Conservation (phyloP, 345 rosid genomes). For the Populus tremula region DNA sequence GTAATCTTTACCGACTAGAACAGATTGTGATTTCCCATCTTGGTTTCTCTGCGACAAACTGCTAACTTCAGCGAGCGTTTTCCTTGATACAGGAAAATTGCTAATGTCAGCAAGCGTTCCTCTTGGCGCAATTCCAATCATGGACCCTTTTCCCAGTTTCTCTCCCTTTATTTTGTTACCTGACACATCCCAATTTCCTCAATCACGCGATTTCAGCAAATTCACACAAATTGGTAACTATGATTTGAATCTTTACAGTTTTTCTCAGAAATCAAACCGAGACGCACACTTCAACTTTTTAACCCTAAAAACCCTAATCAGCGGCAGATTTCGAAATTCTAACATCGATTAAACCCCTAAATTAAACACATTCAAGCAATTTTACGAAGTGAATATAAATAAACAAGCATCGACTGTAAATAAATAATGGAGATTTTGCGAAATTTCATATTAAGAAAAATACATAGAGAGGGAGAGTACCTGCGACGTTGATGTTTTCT, state of each 20-base stretch:
- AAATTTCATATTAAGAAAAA: neutral
- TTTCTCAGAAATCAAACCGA: neutral
- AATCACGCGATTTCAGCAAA: neutral
- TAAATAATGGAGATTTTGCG: neutral
- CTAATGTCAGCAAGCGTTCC: slow-evolving; percentile 52
- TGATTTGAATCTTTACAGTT: neutral
- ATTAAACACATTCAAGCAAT: neutral
- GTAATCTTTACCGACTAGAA: slow-evolving; percentile 31
- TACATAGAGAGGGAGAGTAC: slow-evolving; percentile 4
- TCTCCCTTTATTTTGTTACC: slow-evolving; percentile 28
- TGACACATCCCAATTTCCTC: neutral
- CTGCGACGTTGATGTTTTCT: slow-evolving; percentile 3
- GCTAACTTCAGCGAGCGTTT: slow-evolving; percentile 44
- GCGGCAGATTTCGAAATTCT: neutral
- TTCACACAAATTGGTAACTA: neutral
- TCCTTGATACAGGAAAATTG: slow-evolving; percentile 34
- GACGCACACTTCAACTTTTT: neutral
- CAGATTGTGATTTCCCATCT: slow-evolving; percentile 27
- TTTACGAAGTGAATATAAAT: neutral
- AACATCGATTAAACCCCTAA: neutral
- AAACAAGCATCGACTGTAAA: neutral
- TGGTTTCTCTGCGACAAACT: slow-evolving; percentile 45
- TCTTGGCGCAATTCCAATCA: slow-evolving; percentile 35
- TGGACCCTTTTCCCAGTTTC: slow-evolving; percentile 27
- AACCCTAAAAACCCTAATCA: neutral